Base-by-base conservation (phyloP, 495 filamentous ascomycete genomes). In the Daldinia loculata region DNA sequence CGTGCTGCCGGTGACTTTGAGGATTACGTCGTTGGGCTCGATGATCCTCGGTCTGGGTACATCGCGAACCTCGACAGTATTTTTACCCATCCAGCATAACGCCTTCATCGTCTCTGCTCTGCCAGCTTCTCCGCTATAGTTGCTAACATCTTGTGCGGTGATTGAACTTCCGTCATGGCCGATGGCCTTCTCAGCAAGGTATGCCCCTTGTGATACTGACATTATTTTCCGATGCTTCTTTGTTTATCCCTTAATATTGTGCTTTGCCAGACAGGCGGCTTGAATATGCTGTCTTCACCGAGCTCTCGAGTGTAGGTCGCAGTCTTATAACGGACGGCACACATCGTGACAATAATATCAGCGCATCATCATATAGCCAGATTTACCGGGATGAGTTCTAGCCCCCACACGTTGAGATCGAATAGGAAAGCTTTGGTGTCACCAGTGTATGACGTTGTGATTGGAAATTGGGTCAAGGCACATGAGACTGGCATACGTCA, bases 1-100 rank as follows among this genome's bases (percentile, higher is more conserved):
- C 0, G 93, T 97, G 63, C 84, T 90, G 1, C 93, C 93, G 0
- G 94, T 97, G 26, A 97, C 87, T 66, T 89, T 93, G 55, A 96
- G 81, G 69, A 98, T 92, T 14, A 93, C 93, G 76, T 97, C 94
- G 34, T 81, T 79, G 36, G 87, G 83, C 69, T 97, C 92, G 43
- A 92, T 79, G 63, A 96, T 85, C 57, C 80, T 84, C 1, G 93
- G 92, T 70, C 89, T 91, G 0, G 87, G 82, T n/a, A 86, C 85
- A 34, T 92, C 84, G 61, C 84, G 74, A 38, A 92, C 78, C 67
- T 87, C 61, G 3, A 92, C 89, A 29, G 80, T 82, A 59, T 91
- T 88, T 78, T 92, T 91, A 32, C 90, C 91, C 80, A 88, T 85
- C 91, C 91, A 93, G 17, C 80, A 83, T 11, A 93, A 78, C 0